Evolutionary conservation across 2,329 filamentous ascomycete genomes (phyloP), one percentile per base, ranked within the genome.

Genomic region (Aspergillus sp.): DNA sequence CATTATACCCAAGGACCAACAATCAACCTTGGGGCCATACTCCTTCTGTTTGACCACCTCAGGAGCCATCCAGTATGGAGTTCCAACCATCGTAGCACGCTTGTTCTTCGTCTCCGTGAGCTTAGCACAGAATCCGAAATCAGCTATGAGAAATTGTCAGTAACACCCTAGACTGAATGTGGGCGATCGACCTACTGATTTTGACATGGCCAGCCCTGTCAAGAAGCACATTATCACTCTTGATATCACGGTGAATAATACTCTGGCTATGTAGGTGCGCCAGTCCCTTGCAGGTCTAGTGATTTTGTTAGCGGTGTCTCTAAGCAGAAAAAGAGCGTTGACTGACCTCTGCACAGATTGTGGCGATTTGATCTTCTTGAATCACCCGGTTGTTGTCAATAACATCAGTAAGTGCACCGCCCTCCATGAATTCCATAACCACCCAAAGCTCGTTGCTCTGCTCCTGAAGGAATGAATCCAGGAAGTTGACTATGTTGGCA

Each of bases 371-470:
- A 75, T 97, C 92, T 78, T 99, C 95, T 5, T 91, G 92, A 70
- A 99, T 97, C 60, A 89, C 88, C 2, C 90, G 87, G 78, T 98
- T 99, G 81, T 98, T 97, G 79, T 99, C 95, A 79, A 99, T 99
- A 63, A 99, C 93, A 82, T 99, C 95, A 1, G 95, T 99, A 77
- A 99, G 82, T 64, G 95, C 92, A 80, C 95, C 95, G 71, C 95
- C 95, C 80, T 99, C 95, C 95, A 99, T 99, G 73, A 93, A 99
- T 81, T 99, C 95, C 95, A 99, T 97, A 56, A 99, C 94, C 11
- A 99, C 93, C 95, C 95, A 99, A n/a, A 99, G 85, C 77, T 99
- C 95, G 58, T 91, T 87, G 72, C 91, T 93, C 77, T 95, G 94
- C 77, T 97, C 96, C 72, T 95, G 91, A 74, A 99, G 81, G 83